A percentile compares a stretch with the other conserved stretches of the same genome.
Evolutionary conservation across 1,284 basidiomycete genomes (phyloP).

Genomic region (Apiotrichum veenhuisii): DNA sequence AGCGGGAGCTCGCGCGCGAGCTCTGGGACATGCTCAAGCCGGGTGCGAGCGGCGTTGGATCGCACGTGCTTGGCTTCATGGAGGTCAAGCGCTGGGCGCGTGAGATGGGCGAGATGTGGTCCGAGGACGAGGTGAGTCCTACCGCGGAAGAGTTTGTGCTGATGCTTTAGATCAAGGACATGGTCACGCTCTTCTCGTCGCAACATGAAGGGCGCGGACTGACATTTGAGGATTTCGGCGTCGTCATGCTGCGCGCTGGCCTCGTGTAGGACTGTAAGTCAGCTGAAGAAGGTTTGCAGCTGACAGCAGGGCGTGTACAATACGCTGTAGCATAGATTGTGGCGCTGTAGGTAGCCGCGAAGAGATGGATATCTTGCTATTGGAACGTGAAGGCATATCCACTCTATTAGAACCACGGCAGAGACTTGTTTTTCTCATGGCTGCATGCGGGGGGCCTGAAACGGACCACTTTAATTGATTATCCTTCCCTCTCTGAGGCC

Average conservation of each 20-base stretch:
- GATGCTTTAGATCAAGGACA: slow-evolving; percentile 43
- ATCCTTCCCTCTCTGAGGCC: too few species aligned
- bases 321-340: too few species aligned
- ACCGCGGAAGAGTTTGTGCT: neutral
- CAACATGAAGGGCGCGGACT: slow-evolving; percentile 45
- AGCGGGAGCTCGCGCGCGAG: slow-evolving; percentile 37
- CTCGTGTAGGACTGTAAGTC: slow-evolving; percentile 25
- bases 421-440: too few species aligned
- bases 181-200: slow-evolving; percentile 48
- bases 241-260: slow-evolving; percentile 41
- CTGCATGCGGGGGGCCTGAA: too few species aligned
- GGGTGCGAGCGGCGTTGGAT: slow-evolving; percentile 11
- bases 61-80: neutral
- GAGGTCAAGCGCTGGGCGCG: slow-evolving; percentile 45
- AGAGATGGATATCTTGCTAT: too few species aligned
- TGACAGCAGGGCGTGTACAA: too few species aligned
- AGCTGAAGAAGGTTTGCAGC: too few species aligned
- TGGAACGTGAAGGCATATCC: too few species aligned
- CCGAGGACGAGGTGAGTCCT: slow-evolving; percentile 45
- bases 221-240: slow-evolving; percentile 46
- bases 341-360: too few species aligned
- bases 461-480: too few species aligned
- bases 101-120: slow-evolving; percentile 47
- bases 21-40: slow-evolving; percentile 47
- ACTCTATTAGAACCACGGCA: too few species aligned